Base-by-base conservation (phyloP, 441 rosid species). In the Pelargonium cotyledonis region DNA sequence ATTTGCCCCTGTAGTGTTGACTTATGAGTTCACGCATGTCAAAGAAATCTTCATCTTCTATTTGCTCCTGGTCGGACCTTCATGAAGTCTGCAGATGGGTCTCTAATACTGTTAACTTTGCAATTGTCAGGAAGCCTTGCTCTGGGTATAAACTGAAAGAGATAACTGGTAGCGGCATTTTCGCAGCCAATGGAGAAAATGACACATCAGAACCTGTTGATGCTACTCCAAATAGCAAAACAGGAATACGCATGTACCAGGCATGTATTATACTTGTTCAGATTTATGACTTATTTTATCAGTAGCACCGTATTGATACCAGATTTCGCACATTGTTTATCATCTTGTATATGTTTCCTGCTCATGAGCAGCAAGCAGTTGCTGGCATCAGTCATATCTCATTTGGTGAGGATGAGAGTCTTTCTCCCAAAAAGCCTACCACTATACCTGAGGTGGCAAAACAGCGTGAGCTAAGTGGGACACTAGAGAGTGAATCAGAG, bases 161-260 rank as follows among this genome's bases (percentile, higher is more conserved):
- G 87, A 92, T 95, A 63, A 88, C 95, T 19, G 99, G 99, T 18
- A 92, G 97, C 81, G 96, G 96, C 49, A 95, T 95, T 68, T 95
- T 95, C 80, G 72, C 85, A 15, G 89, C 79, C 47, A 79, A 81
- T 43, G 88, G 81, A 73, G 94, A 84, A 68, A 64, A 76, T 43
- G 96, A 85, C 46, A 69, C 71, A 10, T 58, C 78, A 1, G 91
- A 92, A 75, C 65, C 82, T 55, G 82, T 77, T 65, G 76, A 65
- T 75, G 89, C 72, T n/a, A 80, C 72, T 63, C 72, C 87, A 8
- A 82, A 79, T 66, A 85, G 68, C 77, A 86, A 72, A 83, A 80
- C 93, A 15, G 77, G 80, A 29, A 35, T 86, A 31, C 88, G 93
- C 70, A 85, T 88, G 80, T 91, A 90, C 82, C 96, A 91, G 96